Evolutionary conservation across 768 basidiomycete genomes (phyloP).

Genomic region (Rhodocollybia butyracea): DNA sequence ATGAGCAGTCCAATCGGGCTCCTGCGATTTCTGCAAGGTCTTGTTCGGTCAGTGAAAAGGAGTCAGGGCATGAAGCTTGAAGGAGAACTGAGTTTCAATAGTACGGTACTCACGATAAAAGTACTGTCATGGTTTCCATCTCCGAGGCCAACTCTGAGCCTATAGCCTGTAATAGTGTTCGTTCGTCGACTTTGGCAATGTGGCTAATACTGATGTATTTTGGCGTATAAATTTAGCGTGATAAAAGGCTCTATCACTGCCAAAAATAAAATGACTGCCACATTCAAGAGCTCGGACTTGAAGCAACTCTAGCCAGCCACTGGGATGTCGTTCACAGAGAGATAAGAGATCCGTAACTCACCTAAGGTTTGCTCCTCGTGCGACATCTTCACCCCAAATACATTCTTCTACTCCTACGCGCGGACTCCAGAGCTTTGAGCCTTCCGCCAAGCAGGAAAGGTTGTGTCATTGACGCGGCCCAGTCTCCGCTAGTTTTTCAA

Average conservation of each 20-base stretch:
- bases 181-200: neutral
- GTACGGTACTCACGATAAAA: slow-evolving; percentile 62
- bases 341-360: slow-evolving; percentile 22
- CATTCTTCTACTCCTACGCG: slow-evolving; percentile 69
- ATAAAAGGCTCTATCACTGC: slow-evolving; percentile 78
- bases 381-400: slow-evolving; percentile 64
- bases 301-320: slow-evolving; percentile 44
- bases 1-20: slow-evolving; percentile 84
- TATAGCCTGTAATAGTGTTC: slow-evolving; percentile 3
- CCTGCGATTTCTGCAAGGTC: slow-evolving; percentile 89
- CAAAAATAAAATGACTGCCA: slow-evolving; percentile 41
- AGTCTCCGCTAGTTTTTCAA: slow-evolving; percentile 83
- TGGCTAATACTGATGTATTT: slow-evolving; percentile 43
- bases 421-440: slow-evolving; percentile 78
- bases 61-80: neutral
- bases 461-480: slow-evolving; percentile 68
- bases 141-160: slow-evolving; percentile 15
- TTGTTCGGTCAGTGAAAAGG: slow-evolving; percentile 69
- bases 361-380: slow-evolving; percentile 59
- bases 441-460: slow-evolving; percentile 73
- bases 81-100: neutral
- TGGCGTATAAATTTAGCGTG: slow-evolving; percentile 63
- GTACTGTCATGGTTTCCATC: slow-evolving; percentile 81
- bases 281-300: slow-evolving; percentile 7
- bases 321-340: slow-evolving; percentile 16